Base-by-base conservation (phyloP, 202 grass and related monocot genomes). In the Musa balbisiana region DNA sequence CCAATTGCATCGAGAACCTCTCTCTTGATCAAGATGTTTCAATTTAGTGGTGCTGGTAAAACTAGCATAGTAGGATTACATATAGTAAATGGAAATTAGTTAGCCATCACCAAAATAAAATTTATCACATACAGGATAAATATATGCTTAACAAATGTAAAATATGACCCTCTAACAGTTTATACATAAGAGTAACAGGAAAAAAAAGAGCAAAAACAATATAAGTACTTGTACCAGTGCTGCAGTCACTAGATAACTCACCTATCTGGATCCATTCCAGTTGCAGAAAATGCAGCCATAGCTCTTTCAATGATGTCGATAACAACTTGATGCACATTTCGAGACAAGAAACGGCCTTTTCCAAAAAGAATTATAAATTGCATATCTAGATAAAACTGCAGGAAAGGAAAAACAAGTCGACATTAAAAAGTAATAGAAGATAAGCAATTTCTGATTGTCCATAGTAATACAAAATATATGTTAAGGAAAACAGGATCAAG, bases 381-480 rank as follows among this genome's bases (percentile, higher is more conserved):
- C 95, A 99, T 99, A 85, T 99, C 95, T 81, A 99, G 71, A 56
- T 94, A 99, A 79, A 99, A 99, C 95, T 99, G 81, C 84, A 86
- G 60, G 49, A 63, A 79, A 75, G 27, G 14, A 26, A 83, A 64
- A 20, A 60, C 51, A 77, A 75, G 33, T 24, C 53, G 63, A 65
- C 29, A 55, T 43, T 29, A 72, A 6, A 65, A 9, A 53, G 14
- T 20, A 33, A 52, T 19, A 12, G 25, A 56, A 25, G 49, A 69
- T 73, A 68, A 21, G 2, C 9, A 9, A 26, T 26, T 9, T 73
- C 49, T 25, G 13, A 53, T 54, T 71, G 67, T 19, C 15, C 49
- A 26, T 26, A 69, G 52, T 72, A 23, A 62, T 14, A 16, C 4
- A 64, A 51, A 64, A 81, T 76, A 52, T 19, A 12, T 11, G 19